Base-by-base conservation (phyloP, 768 basidiomycete genomes). In the Lentinula edodes region DNA sequence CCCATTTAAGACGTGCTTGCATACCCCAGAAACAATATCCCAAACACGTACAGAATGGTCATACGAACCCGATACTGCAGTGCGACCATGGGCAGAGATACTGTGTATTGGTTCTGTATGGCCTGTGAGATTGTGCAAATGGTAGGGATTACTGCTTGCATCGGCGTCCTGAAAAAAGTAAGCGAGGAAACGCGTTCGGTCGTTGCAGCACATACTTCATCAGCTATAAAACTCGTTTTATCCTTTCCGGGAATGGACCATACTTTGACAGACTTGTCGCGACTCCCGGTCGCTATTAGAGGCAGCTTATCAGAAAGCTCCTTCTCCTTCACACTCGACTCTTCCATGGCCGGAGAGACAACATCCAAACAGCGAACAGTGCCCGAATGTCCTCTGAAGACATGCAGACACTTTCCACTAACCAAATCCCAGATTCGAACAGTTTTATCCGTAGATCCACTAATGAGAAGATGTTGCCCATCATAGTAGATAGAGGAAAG, bases 301-400 rank as follows among this genome's bases (percentile, higher is more conserved):
- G 88, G 85, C 61, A 83, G 78, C 61, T 88, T 81, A 0, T 81
- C 80, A 79, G 80, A 82, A 77, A 84, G 88, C 74, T 93, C 89
- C 66, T 83, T 85, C 36, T 76, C 78, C 53, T 87, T 77, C 48
- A 82, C 73, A 6, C 87, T 85, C 9, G 32, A 28, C 60, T 89
- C 87, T 6, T 94, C 80, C 80, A 84, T 82, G 68, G 94, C 93
- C 0, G 96, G 96, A 70, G 95, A 93, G 59, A 98, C 91, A 64
- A 99, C 95, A 42, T 95, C 90, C 9, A 99, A 80, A 75, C 97
- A 98, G 51, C 96, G 84, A 28, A 99, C 95, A 0, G 96, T 99
- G 69, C 91, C 93, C 23, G 93, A 97, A 74, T 99, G 96, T 0
- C 96, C 96, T 41, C 92, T 89, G 73, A 98, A 98, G n/a, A 93